phyloP scores from a whole-genome alignment of 2,329 filamentous ascomycete genomes.

The Pseudogymnoascus sp. region DNA sequence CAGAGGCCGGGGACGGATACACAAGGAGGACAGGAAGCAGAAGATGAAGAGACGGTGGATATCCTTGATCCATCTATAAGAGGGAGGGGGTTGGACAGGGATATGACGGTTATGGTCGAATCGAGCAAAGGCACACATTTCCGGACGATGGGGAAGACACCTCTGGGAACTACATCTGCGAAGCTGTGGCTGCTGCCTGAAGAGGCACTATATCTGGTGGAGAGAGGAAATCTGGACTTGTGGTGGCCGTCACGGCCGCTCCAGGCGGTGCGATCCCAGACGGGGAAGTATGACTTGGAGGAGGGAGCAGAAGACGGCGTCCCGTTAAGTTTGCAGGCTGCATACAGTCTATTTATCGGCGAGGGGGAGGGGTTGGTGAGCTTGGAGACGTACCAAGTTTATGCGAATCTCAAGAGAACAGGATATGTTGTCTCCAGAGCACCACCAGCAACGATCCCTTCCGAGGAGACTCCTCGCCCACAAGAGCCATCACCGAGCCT shows the following conservation, averaged over 20 bases:
- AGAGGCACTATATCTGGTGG: slow-evolving; percentile 81
- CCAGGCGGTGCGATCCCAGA: slow-evolving; percentile 33
- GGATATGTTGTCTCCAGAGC: slow-evolving; percentile 77
- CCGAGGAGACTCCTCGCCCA: neutral
- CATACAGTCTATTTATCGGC: slow-evolving; percentile 77
- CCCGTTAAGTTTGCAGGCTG: slow-evolving; percentile 85
- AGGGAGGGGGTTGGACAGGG: slow-evolving; percentile 51
- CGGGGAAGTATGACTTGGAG: slow-evolving; percentile 21
- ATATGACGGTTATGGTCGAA: slow-evolving; percentile 55
- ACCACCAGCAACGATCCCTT: slow-evolving; percentile 28
- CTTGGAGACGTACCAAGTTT: slow-evolving; percentile 81
- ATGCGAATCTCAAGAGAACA: slow-evolving; percentile 68
- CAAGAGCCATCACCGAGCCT: slow-evolving; percentile 18
- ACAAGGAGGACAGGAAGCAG: slow-evolving; percentile 13
- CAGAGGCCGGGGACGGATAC: slow-evolving; percentile 10
- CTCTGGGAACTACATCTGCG: slow-evolving; percentile 46
- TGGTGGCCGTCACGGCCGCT: slow-evolving; percentile 63
- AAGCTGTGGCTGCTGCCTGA: slow-evolving; percentile 81
- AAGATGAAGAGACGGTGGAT: slow-evolving; percentile 19
- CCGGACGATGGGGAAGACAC: slow-evolving; percentile 63
- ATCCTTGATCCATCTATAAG: slow-evolving; percentile 37
- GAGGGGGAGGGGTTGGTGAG: slow-evolving; percentile 55
- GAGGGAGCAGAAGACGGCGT: slow-evolving; percentile 54
- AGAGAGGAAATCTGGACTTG: slow-evolving; percentile 78
- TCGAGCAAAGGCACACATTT: slow-evolving; percentile 64